Evolutionary conservation across 2,329 filamentous ascomycete species (phyloP).

Genomic region (Xylaria sp.): DNA sequence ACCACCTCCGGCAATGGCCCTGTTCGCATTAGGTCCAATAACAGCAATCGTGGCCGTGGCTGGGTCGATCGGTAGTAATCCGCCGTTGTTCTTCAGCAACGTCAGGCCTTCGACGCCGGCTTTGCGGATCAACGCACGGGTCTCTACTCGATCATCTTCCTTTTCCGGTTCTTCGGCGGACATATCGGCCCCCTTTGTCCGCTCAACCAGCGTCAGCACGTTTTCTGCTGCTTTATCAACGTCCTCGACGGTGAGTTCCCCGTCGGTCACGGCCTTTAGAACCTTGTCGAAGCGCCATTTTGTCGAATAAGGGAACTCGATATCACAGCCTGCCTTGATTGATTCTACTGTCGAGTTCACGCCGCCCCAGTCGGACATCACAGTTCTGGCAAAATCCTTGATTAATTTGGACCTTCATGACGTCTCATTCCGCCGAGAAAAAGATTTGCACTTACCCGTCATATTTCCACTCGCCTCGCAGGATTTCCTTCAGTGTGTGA

Average conservation of each 20-base stretch:
- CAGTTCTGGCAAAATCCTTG: slow-evolving; percentile 36
- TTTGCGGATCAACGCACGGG: slow-evolving; percentile 53
- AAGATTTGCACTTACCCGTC: slow-evolving; percentile 42
- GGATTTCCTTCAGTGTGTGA: slow-evolving; percentile 50
- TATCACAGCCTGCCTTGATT: slow-evolving; percentile 50
- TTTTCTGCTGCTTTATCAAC: slow-evolving; percentile 57
- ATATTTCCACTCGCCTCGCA: slow-evolving; percentile 58
- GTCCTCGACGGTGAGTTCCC: slow-evolving; percentile 42
- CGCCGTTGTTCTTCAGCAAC: slow-evolving; percentile 57
- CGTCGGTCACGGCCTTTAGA: slow-evolving; percentile 46
- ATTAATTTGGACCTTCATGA: slow-evolving; percentile 18
- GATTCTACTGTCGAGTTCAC: slow-evolving; percentile 52
- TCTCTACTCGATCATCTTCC: slow-evolving; percentile 53
- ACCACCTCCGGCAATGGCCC: slow-evolving; percentile 62
- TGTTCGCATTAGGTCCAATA: slow-evolving; percentile 63
- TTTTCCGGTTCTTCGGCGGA: slow-evolving; percentile 52
- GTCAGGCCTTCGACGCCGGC: slow-evolving; percentile 59
- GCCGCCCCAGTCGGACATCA: slow-evolving; percentile 57
- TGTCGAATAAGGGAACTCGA: slow-evolving; percentile 53
- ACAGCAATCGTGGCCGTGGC: slow-evolving; percentile 56
- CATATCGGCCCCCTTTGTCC: slow-evolving; percentile 56
- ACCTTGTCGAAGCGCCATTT: slow-evolving; percentile 55
- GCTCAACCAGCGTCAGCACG: slow-evolving; percentile 54
- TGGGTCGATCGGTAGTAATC: slow-evolving; percentile 52
- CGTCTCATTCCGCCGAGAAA: not conserved